Evolutionary conservation across 2,329 filamentous ascomycete species (phyloP).

Genomic region (Stemphylium beticola): DNA sequence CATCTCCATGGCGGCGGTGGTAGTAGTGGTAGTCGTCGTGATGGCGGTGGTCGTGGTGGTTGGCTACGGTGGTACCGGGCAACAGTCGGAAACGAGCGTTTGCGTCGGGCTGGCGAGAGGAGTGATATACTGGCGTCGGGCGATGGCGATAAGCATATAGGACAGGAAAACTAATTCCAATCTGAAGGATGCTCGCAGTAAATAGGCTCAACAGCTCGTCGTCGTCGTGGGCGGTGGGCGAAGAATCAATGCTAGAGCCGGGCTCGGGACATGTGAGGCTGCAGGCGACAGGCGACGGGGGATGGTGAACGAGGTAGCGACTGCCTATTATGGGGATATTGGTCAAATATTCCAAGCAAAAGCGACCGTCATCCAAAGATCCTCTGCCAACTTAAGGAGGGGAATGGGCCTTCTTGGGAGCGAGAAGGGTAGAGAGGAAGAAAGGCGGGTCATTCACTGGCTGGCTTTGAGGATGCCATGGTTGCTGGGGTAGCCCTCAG

Average conservation of each 20-base stretch:
- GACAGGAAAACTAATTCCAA: conserved; percentile 50
- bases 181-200: conserved; percentile 46
- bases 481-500: conserved; percentile 35
- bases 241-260: conserved; percentile 20
- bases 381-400: conserved; percentile 28
- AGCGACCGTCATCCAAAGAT: conserved; percentile 35
- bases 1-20: conserved; percentile 71
- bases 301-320: conserved; percentile 34
- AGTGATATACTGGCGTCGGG: conserved; percentile 21
- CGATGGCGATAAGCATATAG: conserved; percentile 45
- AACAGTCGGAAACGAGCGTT: conserved; percentile 32
- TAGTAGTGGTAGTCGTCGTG: conserved; percentile 49
- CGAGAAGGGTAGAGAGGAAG: conserved; percentile 47
- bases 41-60: conserved; percentile 49
- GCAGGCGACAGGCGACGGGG: conserved; percentile 26
- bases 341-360: conserved; percentile 20
- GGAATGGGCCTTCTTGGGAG: conserved; percentile 46
- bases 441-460: conserved; percentile 39
- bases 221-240: conserved; percentile 2
- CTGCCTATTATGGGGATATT: conserved; percentile 23
- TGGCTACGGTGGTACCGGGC: conserved; percentile 60
- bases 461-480: conserved; percentile 46
- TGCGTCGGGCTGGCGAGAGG: conserved; percentile 7
- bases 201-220: conserved; percentile 22
- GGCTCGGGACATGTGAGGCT: conserved; percentile 31